Evolutionary conservation across 2,329 filamentous ascomycete species (phyloP).

Genomic region (Exophiala alcalophila): DNA sequence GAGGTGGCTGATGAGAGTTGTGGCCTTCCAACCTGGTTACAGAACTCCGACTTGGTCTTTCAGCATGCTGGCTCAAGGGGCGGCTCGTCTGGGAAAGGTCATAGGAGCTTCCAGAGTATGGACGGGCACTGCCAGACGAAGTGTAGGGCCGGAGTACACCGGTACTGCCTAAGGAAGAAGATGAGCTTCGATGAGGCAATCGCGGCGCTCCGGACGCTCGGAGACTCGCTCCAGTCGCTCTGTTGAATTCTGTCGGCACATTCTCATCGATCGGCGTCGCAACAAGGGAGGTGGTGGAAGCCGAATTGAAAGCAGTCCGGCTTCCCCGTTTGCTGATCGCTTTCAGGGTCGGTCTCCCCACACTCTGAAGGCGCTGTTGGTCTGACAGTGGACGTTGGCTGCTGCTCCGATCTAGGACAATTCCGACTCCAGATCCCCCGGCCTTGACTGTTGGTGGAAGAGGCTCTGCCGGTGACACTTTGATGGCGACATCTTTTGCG

Average conservation of each 20-base stretch:
- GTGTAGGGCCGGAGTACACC: constrained; percentile 10
- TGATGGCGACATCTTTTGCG: constrained; percentile 1
- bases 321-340: constrained; percentile 9
- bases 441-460: constrained; percentile 15
- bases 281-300: constrained; percentile 16
- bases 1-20: constrained; percentile 22
- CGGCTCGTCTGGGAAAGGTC: constrained; percentile 7
- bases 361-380: constrained; percentile 15
- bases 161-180: constrained; percentile 1
- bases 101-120: constrained; percentile 1
- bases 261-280: constrained; percentile 28
- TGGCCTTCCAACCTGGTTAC: constrained; percentile 42
- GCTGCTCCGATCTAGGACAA: constrained; percentile 14
- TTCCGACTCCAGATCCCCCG: constrained; percentile 20
- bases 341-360: constrained; percentile 7
- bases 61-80: constrained; percentile 12
- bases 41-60: constrained; percentile 33
- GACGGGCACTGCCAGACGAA: constrained; percentile 2
- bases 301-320: constrained; percentile 13
- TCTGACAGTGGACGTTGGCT: constrained; percentile 18
- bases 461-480: constrained; percentile 4
- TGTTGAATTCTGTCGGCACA: constrained; percentile 22
- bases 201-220: constrained; percentile 16
- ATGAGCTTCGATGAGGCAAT: constrained; percentile 9
- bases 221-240: constrained; percentile 10